A percentile compares a stretch with the other conserved stretches of the same genome.
Evolutionary conservation across 176 grass and related monocot species (phyloP).

Genomic region (Triticum turgidum): DNA sequence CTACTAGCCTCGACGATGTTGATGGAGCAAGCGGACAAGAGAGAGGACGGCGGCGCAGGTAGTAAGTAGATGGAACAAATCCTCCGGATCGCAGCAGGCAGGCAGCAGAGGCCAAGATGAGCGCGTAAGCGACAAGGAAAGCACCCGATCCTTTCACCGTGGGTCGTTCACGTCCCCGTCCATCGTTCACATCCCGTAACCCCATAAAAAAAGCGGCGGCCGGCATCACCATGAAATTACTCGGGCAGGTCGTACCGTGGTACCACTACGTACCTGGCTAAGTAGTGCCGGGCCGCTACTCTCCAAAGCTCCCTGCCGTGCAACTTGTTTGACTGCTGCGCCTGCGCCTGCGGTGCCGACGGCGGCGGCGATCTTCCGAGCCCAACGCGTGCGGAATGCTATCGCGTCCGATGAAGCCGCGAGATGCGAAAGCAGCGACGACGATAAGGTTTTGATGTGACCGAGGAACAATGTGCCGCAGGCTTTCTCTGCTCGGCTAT

Average conservation of each 20-base stretch:
- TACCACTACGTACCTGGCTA: slow-evolving; percentile 17
- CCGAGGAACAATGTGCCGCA: neutral
- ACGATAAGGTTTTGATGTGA: neutral
- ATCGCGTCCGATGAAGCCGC: neutral
- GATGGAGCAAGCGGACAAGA: neutral
- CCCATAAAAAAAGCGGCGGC: neutral
- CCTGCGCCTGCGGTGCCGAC: neutral
- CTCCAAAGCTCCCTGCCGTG: neutral
- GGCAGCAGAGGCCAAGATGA: neutral
- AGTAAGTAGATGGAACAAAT: neutral
- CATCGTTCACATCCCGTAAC: neutral
- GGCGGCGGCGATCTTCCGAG: neutral
- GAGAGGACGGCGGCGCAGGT: neutral
- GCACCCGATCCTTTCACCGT: neutral
- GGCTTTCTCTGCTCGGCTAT: neutral
- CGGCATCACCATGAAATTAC: neutral
- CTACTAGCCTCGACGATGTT: neutral
- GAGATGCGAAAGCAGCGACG: neutral
- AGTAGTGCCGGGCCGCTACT: slow-evolving; percentile 16
- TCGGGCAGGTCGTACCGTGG: neutral
- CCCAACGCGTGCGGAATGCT: neutral
- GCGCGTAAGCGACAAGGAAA: neutral
- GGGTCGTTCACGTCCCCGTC: slow-evolving; percentile 5
- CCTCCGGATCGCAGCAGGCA: neutral
- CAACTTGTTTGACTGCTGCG: neutral